These are phyloP conservation scores for Fusarium sp. DNA, from an alignment of 2,329 filamentous ascomycete genomes.

Conservation along the genomic window DNA sequence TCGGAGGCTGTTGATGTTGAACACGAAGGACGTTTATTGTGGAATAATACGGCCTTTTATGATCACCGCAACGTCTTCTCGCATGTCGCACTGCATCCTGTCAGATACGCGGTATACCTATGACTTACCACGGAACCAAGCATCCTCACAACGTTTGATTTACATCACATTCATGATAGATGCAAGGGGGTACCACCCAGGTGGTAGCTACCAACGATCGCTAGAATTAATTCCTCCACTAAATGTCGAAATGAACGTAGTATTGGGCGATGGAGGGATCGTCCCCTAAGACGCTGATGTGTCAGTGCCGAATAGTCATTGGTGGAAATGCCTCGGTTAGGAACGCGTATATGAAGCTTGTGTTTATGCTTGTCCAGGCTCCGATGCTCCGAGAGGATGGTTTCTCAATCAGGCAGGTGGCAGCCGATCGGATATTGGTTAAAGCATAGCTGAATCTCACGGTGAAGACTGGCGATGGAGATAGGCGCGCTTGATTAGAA, in stretches of 20 bases:
- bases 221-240: constrained; percentile 13
- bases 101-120: neutral
- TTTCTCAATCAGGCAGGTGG: constrained; percentile 13
- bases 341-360: constrained; percentile 5
- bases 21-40: neutral
- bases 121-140: neutral
- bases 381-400: constrained; percentile 15
- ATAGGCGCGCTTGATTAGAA: constrained; percentile 17
- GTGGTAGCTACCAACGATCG: neutral
- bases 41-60: constrained; percentile 7
- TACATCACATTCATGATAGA: neutral
- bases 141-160: neutral
- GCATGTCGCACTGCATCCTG: neutral
- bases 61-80: neutral
- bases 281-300: neutral
- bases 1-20: neutral
- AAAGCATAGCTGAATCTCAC: accelerated
- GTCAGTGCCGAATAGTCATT: neutral
- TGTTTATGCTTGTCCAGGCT: constrained; percentile 24
- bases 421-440: neutral
- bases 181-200: no score
- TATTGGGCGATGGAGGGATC: neutral
- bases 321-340: constrained; percentile 2
- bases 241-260: neutral
- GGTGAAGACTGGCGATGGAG: neutral